Evolutionary conservation across 495 filamentous ascomycete species (phyloP).

Genomic region (Tuber aestivum): DNA sequence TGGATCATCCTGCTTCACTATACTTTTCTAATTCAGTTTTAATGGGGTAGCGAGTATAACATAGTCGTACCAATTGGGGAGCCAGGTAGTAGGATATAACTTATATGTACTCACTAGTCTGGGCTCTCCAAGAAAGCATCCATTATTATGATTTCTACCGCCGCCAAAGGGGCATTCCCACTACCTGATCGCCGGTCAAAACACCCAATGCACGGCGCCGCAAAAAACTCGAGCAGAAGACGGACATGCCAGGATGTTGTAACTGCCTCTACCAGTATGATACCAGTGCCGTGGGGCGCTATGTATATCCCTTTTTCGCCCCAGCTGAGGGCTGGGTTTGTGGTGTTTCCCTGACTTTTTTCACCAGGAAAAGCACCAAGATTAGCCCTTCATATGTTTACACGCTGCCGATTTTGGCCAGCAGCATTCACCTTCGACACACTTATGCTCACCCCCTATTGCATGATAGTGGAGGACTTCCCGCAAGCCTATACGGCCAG

Average conservation of each 20-base stretch:
- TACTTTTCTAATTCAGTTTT: not conserved
- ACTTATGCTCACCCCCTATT: not conserved
- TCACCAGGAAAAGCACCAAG: not conserved
- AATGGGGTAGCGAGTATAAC: not conserved
- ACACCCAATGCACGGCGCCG: not conserved
- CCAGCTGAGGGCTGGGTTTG: not conserved
- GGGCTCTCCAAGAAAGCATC: not conserved
- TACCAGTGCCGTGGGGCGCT: too few relatives aligned
- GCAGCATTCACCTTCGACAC: not conserved
- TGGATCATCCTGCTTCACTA: not conserved
- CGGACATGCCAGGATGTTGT: too few relatives aligned
- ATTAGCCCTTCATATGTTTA: not conserved
- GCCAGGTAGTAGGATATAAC: not conserved
- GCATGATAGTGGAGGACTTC: too few relatives aligned
- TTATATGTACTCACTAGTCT: not conserved
- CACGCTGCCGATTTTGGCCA: not conserved
- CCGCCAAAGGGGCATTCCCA: not conserved
- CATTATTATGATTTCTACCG: not conserved
- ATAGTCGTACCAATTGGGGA: not conserved
- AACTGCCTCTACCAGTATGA: too few relatives aligned
- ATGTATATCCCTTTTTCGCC: not conserved
- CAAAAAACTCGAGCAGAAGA: not conserved
- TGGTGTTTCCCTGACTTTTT: not conserved
- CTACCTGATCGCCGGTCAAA: not conserved
- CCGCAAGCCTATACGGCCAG: too few relatives aligned